Evolutionary conservation across 768 basidiomycete genomes (phyloP), one percentile per base, ranked within the genome.

Genomic region (Amyloporia xantha): DNA sequence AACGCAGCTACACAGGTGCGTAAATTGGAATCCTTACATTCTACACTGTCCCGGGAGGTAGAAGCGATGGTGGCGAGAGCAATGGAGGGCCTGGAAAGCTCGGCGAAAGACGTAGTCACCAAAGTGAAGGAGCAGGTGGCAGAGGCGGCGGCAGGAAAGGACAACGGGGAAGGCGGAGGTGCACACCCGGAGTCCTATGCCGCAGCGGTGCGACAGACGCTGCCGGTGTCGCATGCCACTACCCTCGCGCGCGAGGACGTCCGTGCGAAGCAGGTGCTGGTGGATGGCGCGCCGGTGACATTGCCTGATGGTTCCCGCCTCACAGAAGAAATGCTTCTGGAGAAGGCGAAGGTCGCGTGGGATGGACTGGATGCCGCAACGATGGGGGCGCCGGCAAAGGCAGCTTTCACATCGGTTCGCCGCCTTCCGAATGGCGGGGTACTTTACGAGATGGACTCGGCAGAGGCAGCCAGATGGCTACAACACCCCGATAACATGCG

Each of bases 381-480:
- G 30, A 15, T 33, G 30, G 9, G 7, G 30, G 15, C 30, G 30
- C 19, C 15, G 30, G 19, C 5, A 36, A 20, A n/a, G 41, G 2
- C 25, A 20, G 2, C 15, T 19, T 30, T 56, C 21, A 7, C 30
- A 21, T 26, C 17, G 12, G 46, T 19, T 20, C 5, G 38, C 2
- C 26, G 24, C 1, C 41, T 59, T 6, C 20, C 44, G 7, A 50
- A 54, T 10, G 56, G 60, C 1, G 50, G 54, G 0, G 27, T 64
- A 0, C n/a, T 61, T 3, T 47, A 56, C 3, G 50, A 59, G 12
- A 20, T 64, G 0, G 49, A 48, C 24, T 25, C 50, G 0, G 41
- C 38, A 6, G 36, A 47, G 6, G 53, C 52, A 0, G 57, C 54
- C 1, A 17, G 37, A 2, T 65, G 65, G 64, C 36, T 64, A 1